Evolutionary conservation across 2,329 filamentous ascomycete genomes (phyloP), one percentile per base, ranked within the genome.

Genomic region (Gremmenia infestans): DNA sequence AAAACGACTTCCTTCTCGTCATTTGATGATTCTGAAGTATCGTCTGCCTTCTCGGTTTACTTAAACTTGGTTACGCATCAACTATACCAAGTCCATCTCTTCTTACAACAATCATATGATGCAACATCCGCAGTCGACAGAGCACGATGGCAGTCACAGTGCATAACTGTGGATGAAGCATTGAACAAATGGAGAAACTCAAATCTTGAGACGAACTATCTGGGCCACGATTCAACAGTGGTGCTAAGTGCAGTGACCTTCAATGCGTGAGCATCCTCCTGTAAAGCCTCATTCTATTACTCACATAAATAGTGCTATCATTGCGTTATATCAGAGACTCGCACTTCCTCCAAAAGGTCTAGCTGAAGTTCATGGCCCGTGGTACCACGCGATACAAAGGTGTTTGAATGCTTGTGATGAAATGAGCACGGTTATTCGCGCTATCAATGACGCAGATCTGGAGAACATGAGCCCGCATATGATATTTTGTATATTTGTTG

Each of bases 401-500:
- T 59, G 59, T 25, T 25, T 61, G n/a, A 53, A 45, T 40, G 51
- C 59, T 23, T 61, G 59, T 23, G 59, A 61, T 36, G 51, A 58
- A 25, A 61, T 61, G 56, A 57, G 54, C 28, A 54, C 54, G 3
- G 42, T 52, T 3, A 48, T 61, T 28, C 43, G 59, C 32, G 48
- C 45, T 6, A 40, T 50, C 11, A 46, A 35, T n/a, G 59, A 61
- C 43, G 56, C 53, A 14, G 57, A 61, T 36, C 56, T 61, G 1
- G 56, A 59, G 48, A 61, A 54, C 45, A 59, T 59, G 32, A 55
- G 45, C 23, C 59, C 59, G 9, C 48, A 57, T 28, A 50, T 57
- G 50, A 59, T 61, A 22, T 59, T 59, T 23, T 61, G 56, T 42
- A 61, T 61, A 25, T 61, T 61, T 42, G 51, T 59, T 9, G 56